These are phyloP conservation scores for Dryadomyces sulphureus DNA, from an alignment of 2,329 filamentous ascomycete genomes.

Conservation along the genomic window DNA sequence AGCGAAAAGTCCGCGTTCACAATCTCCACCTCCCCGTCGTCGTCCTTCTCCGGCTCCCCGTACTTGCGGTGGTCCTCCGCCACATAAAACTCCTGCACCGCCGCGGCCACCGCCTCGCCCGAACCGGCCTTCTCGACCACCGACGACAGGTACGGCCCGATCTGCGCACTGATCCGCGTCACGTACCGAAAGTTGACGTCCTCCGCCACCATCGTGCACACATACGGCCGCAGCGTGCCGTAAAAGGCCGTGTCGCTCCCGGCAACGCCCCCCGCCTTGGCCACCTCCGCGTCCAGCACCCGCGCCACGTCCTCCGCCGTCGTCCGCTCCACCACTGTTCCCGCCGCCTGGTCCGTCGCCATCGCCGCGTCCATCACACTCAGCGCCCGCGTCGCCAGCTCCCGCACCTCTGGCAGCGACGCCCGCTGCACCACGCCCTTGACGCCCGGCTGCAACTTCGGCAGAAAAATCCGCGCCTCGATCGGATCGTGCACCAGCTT, in stretches of 20 bases:
- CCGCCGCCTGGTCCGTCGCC: slow-evolving; percentile 49
- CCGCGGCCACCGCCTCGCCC: slow-evolving; percentile 49
- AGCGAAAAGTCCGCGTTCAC: slow-evolving; percentile 97
- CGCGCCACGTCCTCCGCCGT: slow-evolving; percentile 59
- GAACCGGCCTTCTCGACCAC: slow-evolving; percentile 49
- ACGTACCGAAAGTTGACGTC: slow-evolving; percentile 74
- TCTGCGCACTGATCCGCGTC: slow-evolving; percentile 51
- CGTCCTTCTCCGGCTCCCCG: slow-evolving; percentile 70
- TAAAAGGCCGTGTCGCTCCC: slow-evolving; percentile 48
- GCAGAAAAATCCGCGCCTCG: slow-evolving; percentile 87
- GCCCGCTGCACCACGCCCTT: slow-evolving; percentile 77
- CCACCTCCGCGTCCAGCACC: slow-evolving; percentile 61
- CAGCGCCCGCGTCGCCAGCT: slow-evolving; percentile 69
- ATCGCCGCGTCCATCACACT: slow-evolving; percentile 89
- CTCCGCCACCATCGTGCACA: slow-evolving; percentile 73
- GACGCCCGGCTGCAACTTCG: slow-evolving; percentile 86
- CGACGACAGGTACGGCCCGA: slow-evolving; percentile 61
- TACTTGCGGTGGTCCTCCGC: slow-evolving; percentile 79
- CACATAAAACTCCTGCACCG: slow-evolving; percentile 63
- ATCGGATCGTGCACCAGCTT: slow-evolving; percentile 93
- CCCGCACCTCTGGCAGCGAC: slow-evolving; percentile 86
- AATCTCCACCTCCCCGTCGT: slow-evolving; percentile 87
- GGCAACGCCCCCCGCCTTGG: slow-evolving; percentile 39
- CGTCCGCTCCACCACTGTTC: slow-evolving; percentile 50
- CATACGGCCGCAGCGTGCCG: slow-evolving; percentile 56